Percentiles rank a stretch among this genome's conserved stretches.
Conservation (phyloP, 192 early-diverging fungal genomes). For the Geranomyces variabilis region DNA sequence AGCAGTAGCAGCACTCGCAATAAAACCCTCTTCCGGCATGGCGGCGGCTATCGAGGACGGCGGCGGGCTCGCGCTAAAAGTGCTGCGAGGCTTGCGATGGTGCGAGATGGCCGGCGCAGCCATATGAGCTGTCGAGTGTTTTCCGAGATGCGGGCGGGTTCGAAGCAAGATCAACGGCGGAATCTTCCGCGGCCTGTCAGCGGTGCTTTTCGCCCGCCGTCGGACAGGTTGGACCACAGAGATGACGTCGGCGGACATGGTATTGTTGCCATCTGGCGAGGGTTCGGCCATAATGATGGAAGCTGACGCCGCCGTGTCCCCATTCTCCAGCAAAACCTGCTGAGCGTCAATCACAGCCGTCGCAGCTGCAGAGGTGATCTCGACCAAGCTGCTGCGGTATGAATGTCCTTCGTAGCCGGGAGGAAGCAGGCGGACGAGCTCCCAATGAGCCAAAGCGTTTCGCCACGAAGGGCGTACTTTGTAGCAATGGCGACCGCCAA, state of each 20-base stretch:
- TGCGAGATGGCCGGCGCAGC: too few relatives aligned
- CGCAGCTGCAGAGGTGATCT: background rate
- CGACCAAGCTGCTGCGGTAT: constrained; percentile 40
- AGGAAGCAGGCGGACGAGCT: constrained; percentile 61
- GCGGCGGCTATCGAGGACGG: background rate
- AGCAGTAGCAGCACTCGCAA: background rate
- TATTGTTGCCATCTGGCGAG: too few relatives aligned
- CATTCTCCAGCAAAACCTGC: background rate
- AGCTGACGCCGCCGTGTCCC: background rate
- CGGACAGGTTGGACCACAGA: background rate
- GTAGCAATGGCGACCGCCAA: constrained; percentile 74
- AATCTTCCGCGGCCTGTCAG: background rate
- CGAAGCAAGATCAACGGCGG: constrained; percentile 6
- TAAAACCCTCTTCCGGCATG: background rate
- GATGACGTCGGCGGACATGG: too few relatives aligned
- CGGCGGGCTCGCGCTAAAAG: background rate
- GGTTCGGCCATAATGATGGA: background rate
- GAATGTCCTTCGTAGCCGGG: constrained; percentile 52
- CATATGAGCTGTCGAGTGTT: background rate
- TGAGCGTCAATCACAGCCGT: background rate
- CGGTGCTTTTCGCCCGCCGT: background rate
- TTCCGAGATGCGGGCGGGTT: background rate
- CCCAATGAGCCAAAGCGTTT: constrained; percentile 45
- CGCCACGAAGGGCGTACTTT: constrained; percentile 79
- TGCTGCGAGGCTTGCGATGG: too few relatives aligned